Percentiles rank a stretch among this genome's conserved stretches.
Evolutionary conservation across 805 yeast genomes (phyloP).

Genomic region (Yarrowia alimentaria): DNA sequence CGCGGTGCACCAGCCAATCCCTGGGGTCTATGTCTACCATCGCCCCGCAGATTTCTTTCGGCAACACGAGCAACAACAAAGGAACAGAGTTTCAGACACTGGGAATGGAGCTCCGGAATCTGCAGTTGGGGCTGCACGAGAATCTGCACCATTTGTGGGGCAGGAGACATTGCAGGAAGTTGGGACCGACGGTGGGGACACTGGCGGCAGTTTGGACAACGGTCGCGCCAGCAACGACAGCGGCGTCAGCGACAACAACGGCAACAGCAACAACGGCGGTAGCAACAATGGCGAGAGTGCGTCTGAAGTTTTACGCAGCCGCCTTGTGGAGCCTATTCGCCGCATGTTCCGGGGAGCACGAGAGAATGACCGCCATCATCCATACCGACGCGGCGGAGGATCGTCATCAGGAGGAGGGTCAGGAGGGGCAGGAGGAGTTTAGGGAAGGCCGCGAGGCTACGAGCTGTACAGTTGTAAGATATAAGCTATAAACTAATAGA

Average conservation of each 20-base stretch:
- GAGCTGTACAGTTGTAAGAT: too few species aligned
- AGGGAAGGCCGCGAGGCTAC: too few species aligned
- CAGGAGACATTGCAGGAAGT: conserved; percentile 23
- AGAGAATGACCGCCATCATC: conserved; percentile 8
- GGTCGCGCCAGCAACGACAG: neutral
- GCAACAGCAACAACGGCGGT: neutral
- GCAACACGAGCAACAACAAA: conserved; percentile 1
- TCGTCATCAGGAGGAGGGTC: too few species aligned
- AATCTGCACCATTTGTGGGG: conserved; percentile 19
- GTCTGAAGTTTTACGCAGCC: conserved; percentile 15
- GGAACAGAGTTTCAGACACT: conserved; percentile 10
- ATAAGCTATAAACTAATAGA: too few species aligned
- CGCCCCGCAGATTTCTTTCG: conserved; percentile 20
- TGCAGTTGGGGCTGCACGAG: conserved; percentile 16
- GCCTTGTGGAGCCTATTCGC: conserved; percentile 19
- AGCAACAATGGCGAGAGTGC: neutral
- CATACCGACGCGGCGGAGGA: too few species aligned
- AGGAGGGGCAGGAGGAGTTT: too few species aligned
- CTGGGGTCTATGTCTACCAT: conserved; percentile 18
- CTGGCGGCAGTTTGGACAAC: conserved; percentile 15
- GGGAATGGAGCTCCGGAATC: conserved; percentile 1
- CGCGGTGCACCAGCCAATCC: conserved; percentile 9
- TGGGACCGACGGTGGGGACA: conserved; percentile 28
- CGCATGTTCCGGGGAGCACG: conserved; percentile 15
- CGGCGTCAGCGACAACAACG: neutral